phyloP scores from a whole-genome alignment of 73 alveolate species.

The Tetrahymena elliotti region DNA sequence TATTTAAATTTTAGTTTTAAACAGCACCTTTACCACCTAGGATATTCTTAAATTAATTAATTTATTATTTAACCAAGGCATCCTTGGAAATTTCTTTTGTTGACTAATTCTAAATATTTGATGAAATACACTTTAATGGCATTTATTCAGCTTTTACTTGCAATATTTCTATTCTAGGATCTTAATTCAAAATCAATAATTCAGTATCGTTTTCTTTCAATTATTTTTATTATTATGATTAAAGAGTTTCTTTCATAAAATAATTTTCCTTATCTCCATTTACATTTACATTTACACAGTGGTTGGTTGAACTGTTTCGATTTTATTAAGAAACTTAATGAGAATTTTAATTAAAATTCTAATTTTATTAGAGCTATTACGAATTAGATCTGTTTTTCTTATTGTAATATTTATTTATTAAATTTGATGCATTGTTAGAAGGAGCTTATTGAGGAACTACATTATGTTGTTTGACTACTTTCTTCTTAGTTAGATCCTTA shows the following conservation, averaged over 20 bases:
- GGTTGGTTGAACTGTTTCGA: neutral
- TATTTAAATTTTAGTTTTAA: neutral
- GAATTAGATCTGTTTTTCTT: neutral
- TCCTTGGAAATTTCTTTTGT: neutral
- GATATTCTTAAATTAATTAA: neutral
- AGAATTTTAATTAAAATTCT: neutral
- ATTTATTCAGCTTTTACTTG: neutral
- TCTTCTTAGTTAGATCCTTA: neutral
- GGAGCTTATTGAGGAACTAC: neutral
- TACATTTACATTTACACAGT: too few relatives aligned
- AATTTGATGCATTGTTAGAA: neutral
- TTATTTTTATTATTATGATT: neutral
- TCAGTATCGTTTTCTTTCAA: neutral
- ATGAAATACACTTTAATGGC: neutral
- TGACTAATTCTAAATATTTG: neutral
- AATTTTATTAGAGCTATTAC: neutral
- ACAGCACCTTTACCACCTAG: neutral
- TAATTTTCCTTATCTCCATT: neutral
- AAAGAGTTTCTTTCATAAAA: neutral
- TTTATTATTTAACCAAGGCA: neutral
- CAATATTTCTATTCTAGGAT: neutral
- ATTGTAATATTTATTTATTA: neutral
- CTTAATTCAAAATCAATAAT: neutral
- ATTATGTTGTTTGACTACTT: neutral
- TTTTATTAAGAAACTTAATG: neutral